Conservation (phyloP, 495 filamentous ascomycete species). For the Talaromyces liani region DNA sequence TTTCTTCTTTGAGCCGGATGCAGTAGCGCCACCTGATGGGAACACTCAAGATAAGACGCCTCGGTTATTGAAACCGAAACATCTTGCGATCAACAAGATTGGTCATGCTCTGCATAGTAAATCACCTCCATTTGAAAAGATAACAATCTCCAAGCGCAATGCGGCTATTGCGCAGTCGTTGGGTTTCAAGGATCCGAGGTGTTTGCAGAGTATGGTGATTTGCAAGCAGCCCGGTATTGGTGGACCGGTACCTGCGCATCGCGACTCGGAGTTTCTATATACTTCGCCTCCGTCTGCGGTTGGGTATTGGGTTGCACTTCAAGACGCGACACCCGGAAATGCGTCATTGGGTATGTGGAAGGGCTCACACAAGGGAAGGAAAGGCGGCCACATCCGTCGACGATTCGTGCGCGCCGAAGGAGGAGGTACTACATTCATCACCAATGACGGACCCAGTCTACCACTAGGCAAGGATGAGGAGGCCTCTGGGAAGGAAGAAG, state of each 20-base stretch:
- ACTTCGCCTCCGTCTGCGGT: constrained; percentile 85
- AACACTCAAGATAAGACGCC: constrained; percentile 10
- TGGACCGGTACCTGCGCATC: constrained; percentile 77
- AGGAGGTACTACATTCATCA: constrained; percentile 49
- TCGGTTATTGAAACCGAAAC: constrained; percentile 63
- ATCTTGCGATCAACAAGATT: constrained; percentile 89
- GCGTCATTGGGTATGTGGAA: constrained; percentile 79
- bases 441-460: constrained; percentile 37
- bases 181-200: constrained; percentile 64
- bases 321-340: constrained; percentile 79
- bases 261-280: constrained; percentile 88
- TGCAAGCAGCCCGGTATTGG: constrained; percentile 98
- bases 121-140: constrained; percentile 59
- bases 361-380: constrained; percentile 57
- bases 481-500: constrained; percentile 20
- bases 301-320: constrained; percentile 92
- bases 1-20: constrained; percentile 93
- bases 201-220: constrained; percentile 94
- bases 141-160: constrained; percentile 48
- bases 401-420: constrained; percentile 64
- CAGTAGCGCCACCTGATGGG: constrained; percentile 34
- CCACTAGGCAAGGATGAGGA: constrained; percentile 37
- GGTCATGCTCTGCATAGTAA: constrained; percentile 81
- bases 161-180: constrained; percentile 63
- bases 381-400: constrained; percentile 46